phyloP scores from a whole-genome alignment of 805 yeast species.

The Citeromyces matritensis region DNA sequence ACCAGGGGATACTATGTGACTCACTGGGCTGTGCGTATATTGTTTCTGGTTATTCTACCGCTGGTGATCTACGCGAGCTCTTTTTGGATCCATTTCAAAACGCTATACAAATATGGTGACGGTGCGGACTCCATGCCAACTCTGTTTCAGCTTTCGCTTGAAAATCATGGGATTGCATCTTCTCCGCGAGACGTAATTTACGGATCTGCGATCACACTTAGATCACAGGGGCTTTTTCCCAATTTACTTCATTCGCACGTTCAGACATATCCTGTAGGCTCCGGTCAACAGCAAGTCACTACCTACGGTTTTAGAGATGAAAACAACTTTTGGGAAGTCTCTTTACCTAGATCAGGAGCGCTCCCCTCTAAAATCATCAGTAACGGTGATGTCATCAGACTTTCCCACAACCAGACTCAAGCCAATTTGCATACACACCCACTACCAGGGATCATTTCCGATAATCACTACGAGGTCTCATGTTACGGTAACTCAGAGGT shows the following conservation, averaged over 20 bases:
- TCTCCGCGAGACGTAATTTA: constrained; percentile 53
- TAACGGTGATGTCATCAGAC: constrained; percentile 48
- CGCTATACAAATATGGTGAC: constrained; percentile 71
- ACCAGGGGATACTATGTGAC: constrained; percentile 19
- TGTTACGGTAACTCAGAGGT: constrained; percentile 51
- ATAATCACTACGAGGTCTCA: constrained; percentile 39
- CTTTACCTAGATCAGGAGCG: constrained; percentile 12
- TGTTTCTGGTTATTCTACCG: constrained; percentile 60
- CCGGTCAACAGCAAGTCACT: constrained; percentile 91
- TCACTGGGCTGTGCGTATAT: constrained; percentile 66
- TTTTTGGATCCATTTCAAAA: constrained; percentile 70
- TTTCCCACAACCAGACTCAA: constrained; percentile 46
- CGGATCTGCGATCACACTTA: constrained; percentile 42
- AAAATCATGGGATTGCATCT: constrained; percentile 50
- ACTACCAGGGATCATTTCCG: constrained; percentile 45
- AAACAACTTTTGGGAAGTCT: constrained; percentile 60
- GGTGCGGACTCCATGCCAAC: constrained; percentile 61
- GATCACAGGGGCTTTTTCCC: constrained; percentile 60
- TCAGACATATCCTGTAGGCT: constrained; percentile 80
- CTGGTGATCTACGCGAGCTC: constrained; percentile 47
- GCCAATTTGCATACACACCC: constrained; percentile 63
- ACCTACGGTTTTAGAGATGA: constrained; percentile 84
- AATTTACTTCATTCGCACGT: constrained; percentile 79
- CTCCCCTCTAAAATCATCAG: constrained; percentile 25
- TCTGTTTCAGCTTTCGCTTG: constrained; percentile 64